Percentiles rank a stretch among this genome's conserved stretches.
These are phyloP conservation scores for Phanerochaete sordida DNA, from an alignment of 768 basidiomycete species.

Conservation along the genomic window DNA sequence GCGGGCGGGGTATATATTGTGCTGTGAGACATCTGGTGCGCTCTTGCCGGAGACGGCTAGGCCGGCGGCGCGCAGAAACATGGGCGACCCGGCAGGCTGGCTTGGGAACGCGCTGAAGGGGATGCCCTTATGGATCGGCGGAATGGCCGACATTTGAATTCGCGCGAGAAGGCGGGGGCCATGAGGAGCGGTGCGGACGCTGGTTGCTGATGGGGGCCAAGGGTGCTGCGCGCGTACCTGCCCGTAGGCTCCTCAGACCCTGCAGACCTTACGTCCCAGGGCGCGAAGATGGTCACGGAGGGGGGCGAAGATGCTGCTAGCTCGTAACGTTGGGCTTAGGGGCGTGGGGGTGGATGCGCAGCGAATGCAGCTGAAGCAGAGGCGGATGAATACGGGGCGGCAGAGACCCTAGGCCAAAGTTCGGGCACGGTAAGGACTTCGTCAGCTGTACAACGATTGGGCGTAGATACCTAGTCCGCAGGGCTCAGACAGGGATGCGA, in stretches of 20 bases:
- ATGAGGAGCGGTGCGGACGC: not conserved
- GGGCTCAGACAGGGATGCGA: no score
- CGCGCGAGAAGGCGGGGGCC: not conserved
- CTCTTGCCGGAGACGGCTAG: not conserved
- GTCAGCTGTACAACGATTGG: no score
- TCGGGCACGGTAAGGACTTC: no score
- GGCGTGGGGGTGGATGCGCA: no score
- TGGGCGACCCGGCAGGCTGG: not conserved
- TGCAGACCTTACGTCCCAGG: not conserved
- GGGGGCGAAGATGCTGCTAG: not conserved
- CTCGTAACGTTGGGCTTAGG: not conserved
- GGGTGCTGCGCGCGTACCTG: not conserved
- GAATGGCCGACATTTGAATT: not conserved
- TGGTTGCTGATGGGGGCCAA: not conserved
- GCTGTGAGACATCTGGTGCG: not conserved
- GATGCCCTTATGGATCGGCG: not conserved
- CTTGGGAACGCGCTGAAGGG: not conserved
- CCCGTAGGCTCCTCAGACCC: not conserved
- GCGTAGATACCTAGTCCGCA: no score
- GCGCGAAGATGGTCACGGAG: not conserved
- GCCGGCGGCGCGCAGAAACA: not conserved
- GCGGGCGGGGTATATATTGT: not conserved
- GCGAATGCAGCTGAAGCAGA: no score
- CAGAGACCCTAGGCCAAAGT: no score
- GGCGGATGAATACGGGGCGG: no score